Conservation (phyloP, 805 yeast genomes). For the Kluyveromyces starmeri region DNA sequence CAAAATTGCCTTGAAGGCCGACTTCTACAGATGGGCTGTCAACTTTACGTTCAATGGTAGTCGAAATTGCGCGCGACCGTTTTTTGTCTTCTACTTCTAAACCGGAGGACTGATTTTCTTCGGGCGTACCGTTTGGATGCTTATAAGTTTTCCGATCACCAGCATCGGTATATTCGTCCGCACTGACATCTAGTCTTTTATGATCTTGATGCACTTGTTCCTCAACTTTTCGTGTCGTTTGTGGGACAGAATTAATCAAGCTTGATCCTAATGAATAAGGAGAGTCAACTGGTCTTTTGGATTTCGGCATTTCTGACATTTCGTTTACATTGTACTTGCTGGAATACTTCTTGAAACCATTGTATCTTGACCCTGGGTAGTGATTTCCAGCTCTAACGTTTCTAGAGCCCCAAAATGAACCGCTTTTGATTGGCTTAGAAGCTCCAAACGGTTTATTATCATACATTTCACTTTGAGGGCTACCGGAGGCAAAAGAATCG, state of each 20-base stretch:
- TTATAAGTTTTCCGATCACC: neutral
- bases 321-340: neutral
- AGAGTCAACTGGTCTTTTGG: neutral
- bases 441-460: neutral
- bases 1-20: too few relatives aligned
- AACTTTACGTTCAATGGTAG: too few relatives aligned
- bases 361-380: constrained; percentile 1
- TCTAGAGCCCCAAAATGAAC: constrained; percentile 1
- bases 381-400: neutral
- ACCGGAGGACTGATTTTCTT: too few relatives aligned
- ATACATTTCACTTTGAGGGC: neutral
- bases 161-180: constrained; percentile 4
- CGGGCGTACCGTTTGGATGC: neutral
- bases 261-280: constrained; percentile 21
- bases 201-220: constrained; percentile 11
- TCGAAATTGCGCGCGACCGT: too few relatives aligned
- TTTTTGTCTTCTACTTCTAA: too few relatives aligned
- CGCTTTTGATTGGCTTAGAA: neutral
- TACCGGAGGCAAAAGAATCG: constrained; percentile 1
- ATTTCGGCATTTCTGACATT: constrained; percentile 1
- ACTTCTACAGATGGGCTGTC: too few relatives aligned
- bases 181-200: constrained; percentile 8
- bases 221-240: constrained; percentile 18
- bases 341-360: constrained; percentile 3
- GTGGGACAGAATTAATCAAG: constrained; percentile 24